Evolutionary conservation across 495 filamentous ascomycete genomes (phyloP), one percentile per base, ranked within the genome.

Genomic region (Aspergillus taichungensis): DNA sequence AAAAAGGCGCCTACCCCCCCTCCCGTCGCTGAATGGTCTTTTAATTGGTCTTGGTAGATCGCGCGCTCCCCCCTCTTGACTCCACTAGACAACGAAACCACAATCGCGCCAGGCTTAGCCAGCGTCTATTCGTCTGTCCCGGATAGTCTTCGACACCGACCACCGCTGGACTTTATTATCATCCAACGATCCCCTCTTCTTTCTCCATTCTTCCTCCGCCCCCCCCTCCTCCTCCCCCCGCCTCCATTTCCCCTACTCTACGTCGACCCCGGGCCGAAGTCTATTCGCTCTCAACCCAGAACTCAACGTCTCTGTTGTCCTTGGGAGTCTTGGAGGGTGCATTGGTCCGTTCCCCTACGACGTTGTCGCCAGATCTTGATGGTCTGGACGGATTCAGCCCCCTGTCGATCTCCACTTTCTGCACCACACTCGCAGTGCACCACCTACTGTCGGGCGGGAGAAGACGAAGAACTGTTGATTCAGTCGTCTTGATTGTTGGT

Each of bases 41-140:
- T 55, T 59, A 55, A 59, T 59, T 56, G 53, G 45, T 52, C 34
- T 52, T 42, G 56, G 56, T 49, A 59, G 56, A 59, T 59, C 52
- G 50, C 56, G 49, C 36, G 52, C 54, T 49, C 45, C 47, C 43
- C 36, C 50, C 54, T 49, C 45, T 45, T 40, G 47, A 50, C 53
- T 59, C 56, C 50, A 49, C 50, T 45, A 52, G 50, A 53, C 50
- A 50, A 52, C 52, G 30, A 37, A 46, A 49, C 18, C 48, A 52
- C 52, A 51, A 51, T 53, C 52, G 37, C 45, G 32, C 41, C 40
- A 49, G 32, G 40, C 37, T 47, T 27, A 6, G 35, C 31, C 27
- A 39, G 36, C 42, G 44, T 43, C 9, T 27, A 28, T 51, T 39
- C 29, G 35, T 30, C 39, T 40, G 34, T 50, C 46, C 32, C 10